Base-by-base conservation (phyloP, 257 asterid species). In the Petunia secreta region DNA sequence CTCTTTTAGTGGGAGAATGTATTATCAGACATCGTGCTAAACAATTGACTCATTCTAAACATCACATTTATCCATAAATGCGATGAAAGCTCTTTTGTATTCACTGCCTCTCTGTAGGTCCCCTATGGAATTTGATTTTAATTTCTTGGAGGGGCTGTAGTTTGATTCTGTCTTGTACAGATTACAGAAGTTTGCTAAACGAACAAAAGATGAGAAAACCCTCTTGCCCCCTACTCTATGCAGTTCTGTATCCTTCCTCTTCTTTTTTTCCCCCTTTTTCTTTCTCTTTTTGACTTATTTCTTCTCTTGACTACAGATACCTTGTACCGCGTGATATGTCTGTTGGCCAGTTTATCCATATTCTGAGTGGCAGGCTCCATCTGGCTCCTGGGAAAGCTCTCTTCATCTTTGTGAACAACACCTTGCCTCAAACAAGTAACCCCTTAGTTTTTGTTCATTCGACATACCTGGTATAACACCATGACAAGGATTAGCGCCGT, bases 241-340 rank as follows among this genome's bases (percentile, higher is more conserved):
- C 34, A 71, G 60, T 71, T 11, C 55, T 52, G 13, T 9, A 52
- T 14, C 10, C 13, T 52, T 52, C 55, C 55, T 52, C 55, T 25
- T 34, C 15, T 64, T 59, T 13, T 59, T 9, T 62, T 9, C 68
- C 38, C 15, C n/a, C 68, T 13, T 64, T 65, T 63, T 63, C 25
- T 6, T 38, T 36, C 50, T n/a, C 58, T 39, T 8, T 8, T 11
- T 39, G 58, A 55, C 38, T 25, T 65, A 62, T 48, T 63, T 50
- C 71, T 41, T 3, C 46, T 41, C 41, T 54, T 82, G 79, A 44
- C 68, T 4, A 81, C 90, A 95, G 99, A 82, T 95, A 84, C 91
- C 91, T 95, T 82, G 99, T 93, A 69, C 99, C 99, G 13, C 94
- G 97, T 64, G 98, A 95, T 88, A 93, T 95, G 99, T 89, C 98